Evolutionary conservation across 345 rosid species (phyloP), one percentile per base, ranked within the genome.

Genomic region (Syzygium aromaticum): DNA sequence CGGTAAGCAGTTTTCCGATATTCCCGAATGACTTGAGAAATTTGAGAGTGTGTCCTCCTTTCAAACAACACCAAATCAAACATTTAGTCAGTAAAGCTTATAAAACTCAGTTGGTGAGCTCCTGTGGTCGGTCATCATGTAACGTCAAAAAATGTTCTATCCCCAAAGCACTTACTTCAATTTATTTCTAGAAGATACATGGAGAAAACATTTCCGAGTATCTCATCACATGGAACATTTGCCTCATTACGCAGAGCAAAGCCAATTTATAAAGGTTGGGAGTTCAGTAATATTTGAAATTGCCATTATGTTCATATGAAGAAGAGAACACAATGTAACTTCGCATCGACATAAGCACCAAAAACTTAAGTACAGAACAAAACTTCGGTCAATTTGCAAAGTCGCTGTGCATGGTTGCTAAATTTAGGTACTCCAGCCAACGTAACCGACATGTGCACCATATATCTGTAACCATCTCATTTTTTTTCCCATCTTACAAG

Each of bases 11-110:
- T 96, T 90, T 97, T 97, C 89, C 91, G 88, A 88, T 95, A 97
- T 89, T 97, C 99, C 46, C 94, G 94, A 80, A 97, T 91, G 87
- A 95, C 97, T 92, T 97, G 99, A 54, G 99, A 93, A 89, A 97
- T 93, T 91, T 97, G 99, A 84, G 99, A 94, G 90, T 97, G 99
- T 8, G 99, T 97, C 93, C 99, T 95, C 96, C 99, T 97, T 51
- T 38, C 11, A 78, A 61, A 89, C 84, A 51, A 88, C 63, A 86
- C 56, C 54, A 54, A 86, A 91, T 43, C 61, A 82, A n/a, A 27
- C 52, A 40, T 52, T 59, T 33, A 52, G 51, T 89, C 54, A 78
- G 54, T 54, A 40, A 43, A 22, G 38, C 82, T 28, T 77, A 85
- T 27, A 67, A 67, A 67, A 46, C 46, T 67, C 46, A 61, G 33